phyloP scores from a whole-genome alignment of 768 basidiomycete species.

The Leccinum uliginosum region DNA sequence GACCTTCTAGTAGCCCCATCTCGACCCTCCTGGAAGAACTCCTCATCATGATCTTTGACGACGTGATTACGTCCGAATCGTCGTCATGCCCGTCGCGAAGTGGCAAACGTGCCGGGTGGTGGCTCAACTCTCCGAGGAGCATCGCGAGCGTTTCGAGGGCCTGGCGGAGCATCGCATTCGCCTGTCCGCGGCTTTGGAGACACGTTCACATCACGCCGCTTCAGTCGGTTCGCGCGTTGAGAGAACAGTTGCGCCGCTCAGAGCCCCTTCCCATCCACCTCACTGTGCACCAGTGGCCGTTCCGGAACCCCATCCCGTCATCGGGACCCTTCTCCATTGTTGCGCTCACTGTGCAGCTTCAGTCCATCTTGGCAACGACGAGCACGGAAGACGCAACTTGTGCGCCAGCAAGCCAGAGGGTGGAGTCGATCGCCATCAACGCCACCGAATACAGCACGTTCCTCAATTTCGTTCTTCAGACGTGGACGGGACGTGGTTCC shows the following conservation, averaged over 20 bases:
- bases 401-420: conserved; percentile 6
- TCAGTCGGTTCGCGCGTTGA: conserved; percentile 7
- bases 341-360: conserved; percentile 15
- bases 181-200: conserved; percentile 21
- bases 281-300: conserved; percentile 18
- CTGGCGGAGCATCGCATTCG: conserved; percentile 14
- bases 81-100: neutral
- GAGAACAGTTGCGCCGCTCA: conserved; percentile 17
- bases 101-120: neutral
- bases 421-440: conserved; percentile 14
- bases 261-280: conserved; percentile 11
- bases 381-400: neutral
- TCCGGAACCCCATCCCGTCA: conserved; percentile 5
- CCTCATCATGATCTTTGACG: conserved; percentile 19
- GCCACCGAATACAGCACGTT: conserved; percentile 17
- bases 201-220: conserved; percentile 13
- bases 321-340: conserved; percentile 11
- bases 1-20: conserved; percentile 2
- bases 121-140: conserved; percentile 8
- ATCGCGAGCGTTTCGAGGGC: conserved; percentile 14
- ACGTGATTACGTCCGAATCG: conserved; percentile 13
- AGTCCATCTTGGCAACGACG: conserved; percentile 8
- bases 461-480: conserved; percentile 16
- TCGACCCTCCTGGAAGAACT: conserved; percentile 15
- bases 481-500: conserved; percentile 11